These are phyloP conservation scores for Ascosphaera aggregata DNA, from an alignment of 2,329 filamentous ascomycete genomes.

Conservation along the genomic window DNA sequence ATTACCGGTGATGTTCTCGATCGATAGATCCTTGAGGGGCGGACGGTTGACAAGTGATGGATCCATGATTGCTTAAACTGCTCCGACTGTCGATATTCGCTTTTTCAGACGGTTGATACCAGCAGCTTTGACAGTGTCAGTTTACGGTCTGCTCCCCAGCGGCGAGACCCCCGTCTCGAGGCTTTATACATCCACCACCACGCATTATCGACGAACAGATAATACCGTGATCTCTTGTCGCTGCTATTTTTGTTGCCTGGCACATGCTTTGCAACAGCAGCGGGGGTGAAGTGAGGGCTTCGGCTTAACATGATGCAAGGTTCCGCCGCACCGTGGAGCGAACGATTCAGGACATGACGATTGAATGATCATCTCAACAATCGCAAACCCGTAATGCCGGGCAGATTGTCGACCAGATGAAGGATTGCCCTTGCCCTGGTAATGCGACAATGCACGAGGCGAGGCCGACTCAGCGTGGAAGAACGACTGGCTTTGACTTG, in stretches of 20 bases:
- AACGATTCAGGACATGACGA: neutral
- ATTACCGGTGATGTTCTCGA: conserved; percentile 13
- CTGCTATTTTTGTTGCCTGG: neutral
- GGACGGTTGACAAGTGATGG: conserved; percentile 20
- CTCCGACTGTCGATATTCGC: neutral
- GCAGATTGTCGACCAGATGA: neutral
- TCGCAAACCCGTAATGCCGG: neutral
- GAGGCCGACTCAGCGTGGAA: no score
- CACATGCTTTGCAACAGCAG: neutral
- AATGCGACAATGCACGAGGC: no score
- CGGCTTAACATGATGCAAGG: neutral
- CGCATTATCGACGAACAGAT: neutral
- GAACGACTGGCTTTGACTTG: no score
- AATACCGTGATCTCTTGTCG: neutral
- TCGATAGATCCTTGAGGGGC: conserved; percentile 11
- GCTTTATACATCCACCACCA: neutral
- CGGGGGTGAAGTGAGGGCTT: neutral
- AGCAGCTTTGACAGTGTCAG: neutral
- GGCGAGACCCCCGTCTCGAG: neutral
- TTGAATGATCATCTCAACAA: neutral
- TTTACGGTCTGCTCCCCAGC: neutral
- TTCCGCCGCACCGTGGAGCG: neutral
- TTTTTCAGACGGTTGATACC: neutral
- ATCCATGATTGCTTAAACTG: conserved; percentile 13
- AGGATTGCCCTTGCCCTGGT: no score